phyloP scores from a whole-genome alignment of 2,329 filamentous ascomycete species.

The Emmonsiellopsis sp. region DNA sequence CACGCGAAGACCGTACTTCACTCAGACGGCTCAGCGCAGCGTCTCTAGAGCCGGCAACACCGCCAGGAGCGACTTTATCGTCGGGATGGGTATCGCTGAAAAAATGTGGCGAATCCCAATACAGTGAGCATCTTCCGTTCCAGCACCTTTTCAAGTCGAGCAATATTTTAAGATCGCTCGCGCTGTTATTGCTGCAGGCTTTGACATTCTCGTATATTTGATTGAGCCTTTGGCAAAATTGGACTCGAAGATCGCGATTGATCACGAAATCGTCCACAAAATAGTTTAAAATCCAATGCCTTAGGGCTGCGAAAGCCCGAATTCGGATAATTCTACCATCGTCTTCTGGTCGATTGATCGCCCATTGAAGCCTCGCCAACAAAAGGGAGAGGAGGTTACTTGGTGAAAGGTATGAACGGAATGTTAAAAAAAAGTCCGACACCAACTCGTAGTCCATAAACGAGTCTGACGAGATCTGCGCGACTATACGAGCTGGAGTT shows the following conservation, averaged over 20 bases:
- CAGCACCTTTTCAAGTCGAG: constrained; percentile 95
- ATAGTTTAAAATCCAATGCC: constrained; percentile 98
- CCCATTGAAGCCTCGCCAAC: constrained; percentile 78
- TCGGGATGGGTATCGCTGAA: constrained; percentile 53
- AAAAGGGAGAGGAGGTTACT: constrained; percentile 73
- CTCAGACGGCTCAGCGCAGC: constrained; percentile 24
- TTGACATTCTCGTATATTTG: constrained; percentile 45
- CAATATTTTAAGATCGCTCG: constrained; percentile 72
- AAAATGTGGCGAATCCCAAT: constrained; percentile 72
- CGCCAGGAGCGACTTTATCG: constrained; percentile 65
- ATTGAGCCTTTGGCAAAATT: constrained; percentile 78
- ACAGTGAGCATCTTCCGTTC: constrained; percentile 79
- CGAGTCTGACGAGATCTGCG: constrained; percentile 90
- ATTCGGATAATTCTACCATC: constrained; percentile 90
- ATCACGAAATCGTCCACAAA: constrained; percentile 89
- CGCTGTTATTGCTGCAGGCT: constrained; percentile 43
- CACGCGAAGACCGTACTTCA: constrained; percentile 26
- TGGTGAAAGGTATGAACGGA: constrained; percentile 73
- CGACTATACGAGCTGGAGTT: constrained; percentile 81
- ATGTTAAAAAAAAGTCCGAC: constrained; percentile 96
- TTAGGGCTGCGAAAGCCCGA: constrained; percentile 84
- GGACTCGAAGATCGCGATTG: constrained; percentile 61
- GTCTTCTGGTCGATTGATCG: constrained; percentile 69
- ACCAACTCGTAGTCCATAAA: constrained; percentile 96
- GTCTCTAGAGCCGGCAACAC: constrained; percentile 55